These are phyloP conservation scores for Geranium brycei DNA, from an alignment of 345 rosid species.

Conservation along the genomic window DNA sequence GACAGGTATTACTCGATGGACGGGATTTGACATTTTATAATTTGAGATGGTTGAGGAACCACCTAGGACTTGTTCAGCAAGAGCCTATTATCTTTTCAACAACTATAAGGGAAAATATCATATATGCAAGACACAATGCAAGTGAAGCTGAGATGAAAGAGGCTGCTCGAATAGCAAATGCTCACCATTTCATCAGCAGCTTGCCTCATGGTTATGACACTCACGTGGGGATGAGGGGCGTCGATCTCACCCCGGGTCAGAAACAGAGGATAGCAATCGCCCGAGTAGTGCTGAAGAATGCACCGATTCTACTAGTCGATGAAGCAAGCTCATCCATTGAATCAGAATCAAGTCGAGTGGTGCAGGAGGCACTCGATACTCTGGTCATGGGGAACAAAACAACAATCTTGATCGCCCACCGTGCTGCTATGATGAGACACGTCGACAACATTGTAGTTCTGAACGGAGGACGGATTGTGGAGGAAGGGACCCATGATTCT, in stretches of 20 bases:
- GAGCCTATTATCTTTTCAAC: slow-evolving; percentile 97
- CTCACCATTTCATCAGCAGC: slow-evolving; percentile 97
- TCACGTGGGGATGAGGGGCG: slow-evolving; percentile 97
- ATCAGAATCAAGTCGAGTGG: slow-evolving; percentile 95
- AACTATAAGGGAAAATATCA: slow-evolving; percentile 86
- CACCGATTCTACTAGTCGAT: slow-evolving; percentile 83
- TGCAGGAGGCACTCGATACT: slow-evolving; percentile 90
- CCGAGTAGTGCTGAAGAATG: slow-evolving; percentile 88
- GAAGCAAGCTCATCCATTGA: slow-evolving; percentile 96
- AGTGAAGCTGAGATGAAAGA: slow-evolving; percentile 97
- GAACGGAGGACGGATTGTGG: slow-evolving; percentile 92
- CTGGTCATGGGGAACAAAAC: slow-evolving; percentile 96
- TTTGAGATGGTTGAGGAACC: slow-evolving; percentile 88
- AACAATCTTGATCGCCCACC: slow-evolving; percentile 82
- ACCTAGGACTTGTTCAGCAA: slow-evolving; percentile 93
- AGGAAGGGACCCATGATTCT: slow-evolving; percentile 85
- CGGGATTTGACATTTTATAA: slow-evolving; percentile 83
- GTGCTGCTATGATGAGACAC: slow-evolving; percentile 95
- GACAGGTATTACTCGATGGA: slow-evolving; percentile 88
- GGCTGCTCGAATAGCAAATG: slow-evolving; percentile 98
- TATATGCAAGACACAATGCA: slow-evolving; percentile 95
- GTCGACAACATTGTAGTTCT: slow-evolving; percentile 95
- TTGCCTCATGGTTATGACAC: slow-evolving; percentile 97
- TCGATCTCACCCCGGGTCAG: slow-evolving; percentile 95
- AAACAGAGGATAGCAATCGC: slow-evolving; percentile 96